These are phyloP conservation scores for Leavenworthia alabamica DNA, from an alignment of 345 rosid genomes.

Conservation along the genomic window DNA sequence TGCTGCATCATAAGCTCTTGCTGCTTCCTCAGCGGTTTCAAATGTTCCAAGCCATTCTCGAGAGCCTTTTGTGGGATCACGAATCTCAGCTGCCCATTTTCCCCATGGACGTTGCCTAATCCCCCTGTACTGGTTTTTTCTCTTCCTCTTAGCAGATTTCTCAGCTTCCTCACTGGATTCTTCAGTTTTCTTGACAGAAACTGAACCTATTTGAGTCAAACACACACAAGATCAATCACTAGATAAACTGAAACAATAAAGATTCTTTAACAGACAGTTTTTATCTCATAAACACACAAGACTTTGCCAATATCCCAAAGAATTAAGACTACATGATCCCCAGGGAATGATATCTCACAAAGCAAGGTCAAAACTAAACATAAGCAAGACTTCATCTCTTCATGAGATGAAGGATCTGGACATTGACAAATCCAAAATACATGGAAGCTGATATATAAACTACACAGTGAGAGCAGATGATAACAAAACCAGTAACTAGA, in stretches of 20 bases:
- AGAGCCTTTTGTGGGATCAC: slow-evolving; percentile 91
- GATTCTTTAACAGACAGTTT: background rate
- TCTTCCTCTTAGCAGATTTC: slow-evolving; percentile 67
- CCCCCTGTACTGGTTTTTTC: slow-evolving; percentile 89
- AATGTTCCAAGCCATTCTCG: slow-evolving; percentile 98
- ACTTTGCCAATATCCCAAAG: background rate
- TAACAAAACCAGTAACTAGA: slow-evolving; percentile 1
- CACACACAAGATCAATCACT: slow-evolving; percentile 5
- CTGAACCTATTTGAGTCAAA: slow-evolving; percentile 36
- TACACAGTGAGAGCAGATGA: too few species aligned
- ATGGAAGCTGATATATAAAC: background rate
- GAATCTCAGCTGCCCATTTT: slow-evolving; percentile 99
- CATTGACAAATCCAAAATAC: background rate
- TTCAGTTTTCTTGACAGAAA: slow-evolving; percentile 36
- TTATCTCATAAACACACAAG: background rate
- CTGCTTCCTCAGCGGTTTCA: slow-evolving; percentile 97
- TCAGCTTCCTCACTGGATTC: slow-evolving; percentile 57
- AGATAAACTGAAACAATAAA: background rate
- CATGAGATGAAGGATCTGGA: background rate
- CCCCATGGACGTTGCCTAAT: slow-evolving; percentile 99
- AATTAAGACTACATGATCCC: background rate
- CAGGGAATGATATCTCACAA: background rate
- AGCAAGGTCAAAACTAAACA: background rate
- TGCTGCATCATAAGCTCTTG: slow-evolving; percentile 83
- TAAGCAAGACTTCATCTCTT: background rate